phyloP scores from a whole-genome alignment of 208 protist species.

The Plasmodiophora brassicae region DNA sequence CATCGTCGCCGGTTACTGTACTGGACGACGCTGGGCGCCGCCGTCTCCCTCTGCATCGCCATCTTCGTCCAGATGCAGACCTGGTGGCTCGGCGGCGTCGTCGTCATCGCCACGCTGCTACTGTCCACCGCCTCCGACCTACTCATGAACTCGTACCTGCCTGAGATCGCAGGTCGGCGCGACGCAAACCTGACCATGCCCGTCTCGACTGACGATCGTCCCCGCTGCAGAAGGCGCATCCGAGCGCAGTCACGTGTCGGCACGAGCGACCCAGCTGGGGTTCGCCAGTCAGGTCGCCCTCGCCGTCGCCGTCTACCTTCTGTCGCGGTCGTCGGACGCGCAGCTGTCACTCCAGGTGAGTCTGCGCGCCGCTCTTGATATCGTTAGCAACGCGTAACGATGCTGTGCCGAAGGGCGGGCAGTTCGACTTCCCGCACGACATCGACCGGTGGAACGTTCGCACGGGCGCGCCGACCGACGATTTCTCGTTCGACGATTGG shows the following conservation, averaged over 20 bases:
- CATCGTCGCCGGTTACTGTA: background rate
- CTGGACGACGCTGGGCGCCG: background rate
- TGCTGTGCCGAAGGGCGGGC: background rate
- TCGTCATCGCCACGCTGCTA: background rate
- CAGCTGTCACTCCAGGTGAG: no score
- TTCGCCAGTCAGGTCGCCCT: background rate
- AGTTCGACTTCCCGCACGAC: background rate
- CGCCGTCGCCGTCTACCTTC: background rate
- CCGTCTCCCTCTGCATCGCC: background rate
- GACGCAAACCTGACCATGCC: no score
- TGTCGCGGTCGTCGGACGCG: background rate
- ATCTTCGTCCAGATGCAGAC: background rate
- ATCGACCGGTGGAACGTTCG: background rate
- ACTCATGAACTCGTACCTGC: constrained; percentile 12
- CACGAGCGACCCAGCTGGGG: background rate
- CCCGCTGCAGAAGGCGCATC: background rate
- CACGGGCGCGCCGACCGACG: no score
- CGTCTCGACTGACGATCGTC: no score
- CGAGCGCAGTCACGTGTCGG: background rate
- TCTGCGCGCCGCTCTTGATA: no score
- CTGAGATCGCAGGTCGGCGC: background rate
- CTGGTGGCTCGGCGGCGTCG: constrained; percentile 10
- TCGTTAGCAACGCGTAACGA: no score
- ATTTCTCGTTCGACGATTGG: no score
- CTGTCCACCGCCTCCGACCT: background rate